Base-by-base conservation (phyloP, 805 yeast species). In the Zygoascus flipseniorum region DNA sequence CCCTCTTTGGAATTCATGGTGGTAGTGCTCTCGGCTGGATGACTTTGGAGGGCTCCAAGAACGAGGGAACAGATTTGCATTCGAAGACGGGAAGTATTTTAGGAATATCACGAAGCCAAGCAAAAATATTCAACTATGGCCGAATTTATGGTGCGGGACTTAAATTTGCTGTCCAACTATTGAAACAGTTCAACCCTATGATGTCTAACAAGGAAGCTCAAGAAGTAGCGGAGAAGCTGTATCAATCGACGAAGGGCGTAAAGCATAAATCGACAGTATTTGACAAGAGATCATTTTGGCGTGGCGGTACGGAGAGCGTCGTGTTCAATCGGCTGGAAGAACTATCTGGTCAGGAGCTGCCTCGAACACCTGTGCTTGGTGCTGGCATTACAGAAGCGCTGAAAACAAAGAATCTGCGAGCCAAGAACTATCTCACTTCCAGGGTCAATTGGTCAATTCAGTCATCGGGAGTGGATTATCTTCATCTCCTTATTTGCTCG, bases 21-120 rank as follows among this genome's bases (percentile, higher is more conserved):
- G 95, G 95, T 13, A 89, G 98, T 0, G 96, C 98, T 0, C 78
- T 95, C 52, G 97, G 98, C 0, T 95, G 99, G 99, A 95, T 93
- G 99, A 90, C 97, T 1, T 75, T 93, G 53, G 99, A 93, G 72
- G 99, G 99, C 18, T 82, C 92, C 3, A 93, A 93, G 69, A 75
- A 73, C 53, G 92, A 86, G 52, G 95, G 93, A 4, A 95, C 99
- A 0, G 99, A 93, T 70, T 71, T 95, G 56, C 99, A 93, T 66
- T 89, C 97, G 0, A 89, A 86, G 59, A 93, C 98, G 0, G 97
- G 99, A 0, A 76, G 77, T 10, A 89, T 95, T 59, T 70, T 93
- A 65, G 96, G 96, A 0, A 90, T 95, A 50, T 80, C 86, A 26
- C 76, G 99, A 67, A 82, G 85, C 62, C 95, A 93, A 58, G 99